These are phyloP conservation scores for Naganishia friedmannii DNA, from an alignment of 768 basidiomycete genomes.

Conservation along the genomic window DNA sequence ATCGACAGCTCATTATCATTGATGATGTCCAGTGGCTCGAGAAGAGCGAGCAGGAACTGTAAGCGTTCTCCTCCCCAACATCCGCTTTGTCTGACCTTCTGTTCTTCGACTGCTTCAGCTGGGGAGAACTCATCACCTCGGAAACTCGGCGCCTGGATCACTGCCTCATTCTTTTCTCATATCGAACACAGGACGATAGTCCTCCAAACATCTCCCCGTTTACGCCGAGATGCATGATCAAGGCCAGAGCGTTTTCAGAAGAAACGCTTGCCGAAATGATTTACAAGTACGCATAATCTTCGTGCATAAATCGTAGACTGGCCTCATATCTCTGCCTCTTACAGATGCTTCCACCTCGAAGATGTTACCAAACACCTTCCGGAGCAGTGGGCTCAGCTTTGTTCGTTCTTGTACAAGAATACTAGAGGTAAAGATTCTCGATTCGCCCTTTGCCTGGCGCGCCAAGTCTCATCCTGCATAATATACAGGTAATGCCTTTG, in stretches of 20 bases:
- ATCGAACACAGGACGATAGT: slow-evolving; percentile 28
- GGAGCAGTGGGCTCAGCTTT: slow-evolving; percentile 26
- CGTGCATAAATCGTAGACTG: neutral
- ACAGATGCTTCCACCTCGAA: slow-evolving; percentile 25
- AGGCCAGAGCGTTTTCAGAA: slow-evolving; percentile 19
- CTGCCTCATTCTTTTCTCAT: slow-evolving; percentile 36
- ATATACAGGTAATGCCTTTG: slow-evolving; percentile 31
- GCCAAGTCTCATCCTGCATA: neutral
- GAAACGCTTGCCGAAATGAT: neutral
- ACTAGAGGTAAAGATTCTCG: slow-evolving; percentile 30
- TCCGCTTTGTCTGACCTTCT: neutral
- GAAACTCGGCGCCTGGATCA: slow-evolving; percentile 30
- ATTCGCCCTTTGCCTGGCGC: neutral
- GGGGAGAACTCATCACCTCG: slow-evolving; percentile 22
- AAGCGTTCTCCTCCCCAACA: neutral
- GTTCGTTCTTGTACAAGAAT: slow-evolving; percentile 33
- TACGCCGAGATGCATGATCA: slow-evolving; percentile 21
- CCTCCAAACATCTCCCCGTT: slow-evolving; percentile 25
- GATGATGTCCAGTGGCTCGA: slow-evolving; percentile 45
- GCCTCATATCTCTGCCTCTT: neutral
- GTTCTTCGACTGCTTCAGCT: neutral
- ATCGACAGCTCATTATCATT: slow-evolving; percentile 33
- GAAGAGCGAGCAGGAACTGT: slow-evolving; percentile 23
- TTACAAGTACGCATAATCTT: neutral
- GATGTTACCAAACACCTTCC: slow-evolving; percentile 1